phyloP scores from a whole-genome alignment of 2,329 filamentous ascomycete species.

The Calonectria naviculata region DNA sequence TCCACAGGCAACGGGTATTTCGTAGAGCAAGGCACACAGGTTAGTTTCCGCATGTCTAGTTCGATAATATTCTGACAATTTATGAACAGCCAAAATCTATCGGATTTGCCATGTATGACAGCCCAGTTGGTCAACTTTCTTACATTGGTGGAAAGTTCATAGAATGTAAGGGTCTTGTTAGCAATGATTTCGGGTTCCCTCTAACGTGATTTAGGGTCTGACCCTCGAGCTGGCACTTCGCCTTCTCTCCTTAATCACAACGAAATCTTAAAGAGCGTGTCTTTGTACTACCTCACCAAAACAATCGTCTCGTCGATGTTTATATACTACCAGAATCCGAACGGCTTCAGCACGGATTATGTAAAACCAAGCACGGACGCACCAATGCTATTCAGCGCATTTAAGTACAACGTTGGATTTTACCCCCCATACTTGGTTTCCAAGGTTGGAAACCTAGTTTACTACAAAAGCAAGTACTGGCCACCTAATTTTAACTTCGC shows the following conservation, averaged over 20 bases:
- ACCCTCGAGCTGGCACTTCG: slow-evolving; percentile 25
- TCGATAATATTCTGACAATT: background rate
- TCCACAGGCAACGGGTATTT: slow-evolving; percentile 27
- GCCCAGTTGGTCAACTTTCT: slow-evolving; percentile 54
- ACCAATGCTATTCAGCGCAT: slow-evolving; percentile 28
- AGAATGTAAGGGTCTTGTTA: slow-evolving; percentile 16
- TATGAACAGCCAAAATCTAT: slow-evolving; percentile 51
- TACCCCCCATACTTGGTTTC: slow-evolving; percentile 24
- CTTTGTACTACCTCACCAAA: slow-evolving; percentile 39
- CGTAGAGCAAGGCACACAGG: slow-evolving; percentile 20
- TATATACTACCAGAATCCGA: slow-evolving; percentile 28
- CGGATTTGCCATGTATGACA: slow-evolving; percentile 50
- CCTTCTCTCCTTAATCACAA: slow-evolving; percentile 31
- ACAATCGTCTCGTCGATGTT: slow-evolving; percentile 34
- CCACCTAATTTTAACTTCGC: too few species aligned
- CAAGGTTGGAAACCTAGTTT: slow-evolving; percentile 30
- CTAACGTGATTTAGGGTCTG: slow-evolving; percentile 14
- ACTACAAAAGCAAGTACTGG: slow-evolving; percentile 8
- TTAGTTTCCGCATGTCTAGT: background rate
- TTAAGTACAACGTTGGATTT: slow-evolving; percentile 33
- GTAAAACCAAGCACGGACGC: slow-evolving; percentile 26
- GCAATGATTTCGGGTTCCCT: background rate
- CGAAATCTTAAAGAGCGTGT: slow-evolving; percentile 32
- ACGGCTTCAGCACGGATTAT: slow-evolving; percentile 21
- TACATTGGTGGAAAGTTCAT: slow-evolving; percentile 55